Percentiles rank a stretch among this genome's conserved stretches.
phyloP scores from a whole-genome alignment of 129 eudicot genomes.

The Helianthus tuberosus region DNA sequence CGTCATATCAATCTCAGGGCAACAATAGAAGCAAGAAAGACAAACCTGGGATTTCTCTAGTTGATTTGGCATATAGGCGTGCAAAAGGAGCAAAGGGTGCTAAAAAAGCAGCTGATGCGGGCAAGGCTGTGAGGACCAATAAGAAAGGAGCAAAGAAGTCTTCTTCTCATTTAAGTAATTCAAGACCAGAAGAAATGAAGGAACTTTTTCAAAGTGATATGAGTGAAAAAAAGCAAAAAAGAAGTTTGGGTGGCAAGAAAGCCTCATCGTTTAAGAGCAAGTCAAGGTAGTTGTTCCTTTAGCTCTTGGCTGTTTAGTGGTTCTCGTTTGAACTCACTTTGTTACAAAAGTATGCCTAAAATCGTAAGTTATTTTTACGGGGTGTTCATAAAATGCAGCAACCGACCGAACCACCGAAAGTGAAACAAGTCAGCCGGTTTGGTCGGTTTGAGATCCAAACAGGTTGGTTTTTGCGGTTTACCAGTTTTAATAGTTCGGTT shows the following conservation, averaged over 20 bases:
- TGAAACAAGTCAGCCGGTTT: too few species aligned
- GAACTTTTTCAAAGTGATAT: constrained; percentile 83
- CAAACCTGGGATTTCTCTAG: constrained; percentile 68
- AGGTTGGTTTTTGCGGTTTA: too few species aligned
- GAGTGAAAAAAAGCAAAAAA: constrained; percentile 81
- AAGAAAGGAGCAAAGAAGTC: constrained; percentile 46
- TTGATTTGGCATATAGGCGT: constrained; percentile 83
- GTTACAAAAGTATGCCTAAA: neutral
- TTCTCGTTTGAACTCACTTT: neutral
- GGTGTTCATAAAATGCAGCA: too few species aligned
- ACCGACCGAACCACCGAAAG: too few species aligned
- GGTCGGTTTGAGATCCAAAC: too few species aligned
- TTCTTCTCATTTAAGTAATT: constrained; percentile 47
- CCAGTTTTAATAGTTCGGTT: too few species aligned
- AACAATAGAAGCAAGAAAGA: constrained; percentile 56
- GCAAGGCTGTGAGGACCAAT: constrained; percentile 47
- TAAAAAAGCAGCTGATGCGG: constrained; percentile 73
- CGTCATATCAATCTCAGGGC: constrained; percentile 35
- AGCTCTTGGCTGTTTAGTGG: neutral
- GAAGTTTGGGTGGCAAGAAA: constrained; percentile 50
- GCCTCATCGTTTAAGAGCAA: constrained; percentile 92
- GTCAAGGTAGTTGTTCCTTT: constrained; percentile 52
- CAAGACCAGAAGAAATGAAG: constrained; percentile 82
- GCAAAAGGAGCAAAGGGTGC: constrained; percentile 91
- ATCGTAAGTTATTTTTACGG: neutral